Evolutionary conservation across 441 rosid genomes (phyloP).

Genomic region (Biscutella laevigata): DNA sequence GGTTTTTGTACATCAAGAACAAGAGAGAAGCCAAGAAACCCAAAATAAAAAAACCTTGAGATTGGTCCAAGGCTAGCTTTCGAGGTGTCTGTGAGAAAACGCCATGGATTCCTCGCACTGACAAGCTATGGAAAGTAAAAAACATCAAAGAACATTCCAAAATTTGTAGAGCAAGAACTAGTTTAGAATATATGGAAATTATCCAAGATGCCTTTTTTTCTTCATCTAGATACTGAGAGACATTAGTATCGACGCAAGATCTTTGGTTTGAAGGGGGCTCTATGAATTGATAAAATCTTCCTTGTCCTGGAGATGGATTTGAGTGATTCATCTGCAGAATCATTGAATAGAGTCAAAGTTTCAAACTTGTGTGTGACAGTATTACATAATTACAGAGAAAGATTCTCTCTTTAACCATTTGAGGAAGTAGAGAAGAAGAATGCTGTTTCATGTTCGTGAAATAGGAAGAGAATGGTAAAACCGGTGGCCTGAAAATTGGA

Average conservation of each 20-base stretch:
- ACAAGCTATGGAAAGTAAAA: conserved; percentile 2
- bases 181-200: too few species aligned
- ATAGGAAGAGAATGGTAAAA: not conserved
- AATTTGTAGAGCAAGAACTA: too few species aligned
- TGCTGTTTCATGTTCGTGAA: too few species aligned
- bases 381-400: not conserved
- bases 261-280: conserved; percentile 83
- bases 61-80: conserved; percentile 1
- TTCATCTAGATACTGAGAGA: conserved; percentile 31
- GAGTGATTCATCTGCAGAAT: conserved; percentile 33
- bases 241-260: conserved; percentile 16
- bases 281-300: conserved; percentile 29
- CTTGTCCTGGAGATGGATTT: conserved; percentile 14
- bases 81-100: conserved; percentile 8
- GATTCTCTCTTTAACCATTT: not conserved
- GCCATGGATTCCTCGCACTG: conserved; percentile 13
- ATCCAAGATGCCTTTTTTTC: conserved; percentile 29
- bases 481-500: too few species aligned
- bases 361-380: not conserved
- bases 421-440: too few species aligned
- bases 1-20: conserved; percentile 5
- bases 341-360: not conserved
- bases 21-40: not conserved
- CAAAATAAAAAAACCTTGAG: not conserved
- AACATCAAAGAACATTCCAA: not conserved